Base-by-base conservation (phyloP, 768 basidiomycete species). In the Chlorophyllum brunneum region DNA sequence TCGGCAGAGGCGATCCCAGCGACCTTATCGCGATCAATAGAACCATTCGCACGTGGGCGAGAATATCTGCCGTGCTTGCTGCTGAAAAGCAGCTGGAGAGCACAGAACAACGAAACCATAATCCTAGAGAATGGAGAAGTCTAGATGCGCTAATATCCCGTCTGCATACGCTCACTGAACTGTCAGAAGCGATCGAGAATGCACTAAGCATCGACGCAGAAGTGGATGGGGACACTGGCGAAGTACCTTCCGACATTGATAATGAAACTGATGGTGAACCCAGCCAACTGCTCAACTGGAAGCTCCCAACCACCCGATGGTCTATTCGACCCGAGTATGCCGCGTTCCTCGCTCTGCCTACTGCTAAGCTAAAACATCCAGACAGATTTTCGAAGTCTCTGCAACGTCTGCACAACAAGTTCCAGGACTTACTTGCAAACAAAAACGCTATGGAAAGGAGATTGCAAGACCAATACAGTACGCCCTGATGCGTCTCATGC, bases 1-100 rank as follows among this genome's bases (percentile, higher is more conserved):
- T 88, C 10, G 79, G 85, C 1, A 79, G 83, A 49, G 89, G 88
- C 23, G 80, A 81, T 50, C 65, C 78, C 16, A 73, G 65, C 43
- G 92, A 93, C 60, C 73, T 95, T 23, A 64, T 81, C 9, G 70
- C 82, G 2, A 77, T 95, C 34, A 79, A 78, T 55, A 69, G 72
- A 18, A 83, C 87, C 4, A 81, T 91, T 51, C 69, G 68, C 3
- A 66, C 73, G 13, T 92, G 90, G 86, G 56, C 68, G 7, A 61
- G 62, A 15, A 77, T 92, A 47, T 69, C 69, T 57, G 63, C 66
- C 29, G 74, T 79, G 31, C 68, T 88, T 22, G 62, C 70, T 40
- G 67, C 81, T 30, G 90, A 92, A 67, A 79, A 74, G 53, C 51
- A 62, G 16, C 70, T 83, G 68, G 83, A 86, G 59, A 48, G 46